phyloP scores from a whole-genome alignment of 768 basidiomycete genomes.

The Dentipellis sp. region DNA sequence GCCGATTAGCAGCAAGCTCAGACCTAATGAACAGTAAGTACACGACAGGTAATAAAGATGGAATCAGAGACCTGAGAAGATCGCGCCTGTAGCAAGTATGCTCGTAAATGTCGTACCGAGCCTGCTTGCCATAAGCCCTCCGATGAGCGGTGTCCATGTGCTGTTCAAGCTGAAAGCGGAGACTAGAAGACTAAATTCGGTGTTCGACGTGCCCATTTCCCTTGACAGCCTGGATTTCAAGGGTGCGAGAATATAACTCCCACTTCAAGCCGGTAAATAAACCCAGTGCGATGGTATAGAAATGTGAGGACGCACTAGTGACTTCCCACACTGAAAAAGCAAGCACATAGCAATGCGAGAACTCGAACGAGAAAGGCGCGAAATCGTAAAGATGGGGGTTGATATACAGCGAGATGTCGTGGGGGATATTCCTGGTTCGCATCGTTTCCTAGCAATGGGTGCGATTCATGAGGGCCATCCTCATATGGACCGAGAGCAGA shows the following conservation, averaged over 20 bases:
- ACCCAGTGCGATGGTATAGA: background rate
- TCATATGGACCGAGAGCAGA: too few species aligned
- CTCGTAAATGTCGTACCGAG: constrained; percentile 66
- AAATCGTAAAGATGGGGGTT: background rate
- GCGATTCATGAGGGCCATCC: too few species aligned
- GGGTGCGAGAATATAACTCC: constrained; percentile 68
- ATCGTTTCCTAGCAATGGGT: too few species aligned
- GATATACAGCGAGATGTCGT: background rate
- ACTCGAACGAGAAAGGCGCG: constrained; percentile 40
- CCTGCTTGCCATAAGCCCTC: constrained; percentile 59
- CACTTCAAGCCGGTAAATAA: constrained; percentile 29
- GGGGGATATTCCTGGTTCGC: too few species aligned
- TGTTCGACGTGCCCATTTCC: constrained; percentile 68
- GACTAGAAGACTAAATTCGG: constrained; percentile 69
- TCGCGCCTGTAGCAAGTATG: constrained; percentile 66
- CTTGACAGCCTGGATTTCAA: constrained; percentile 60
- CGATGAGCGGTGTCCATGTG: constrained; percentile 71
- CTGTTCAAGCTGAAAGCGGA: constrained; percentile 71
- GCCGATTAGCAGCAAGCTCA: constrained; percentile 57
- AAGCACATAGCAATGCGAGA: constrained; percentile 61
- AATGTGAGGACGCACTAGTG: constrained; percentile 47
- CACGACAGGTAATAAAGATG: background rate
- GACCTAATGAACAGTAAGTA: constrained; percentile 33
- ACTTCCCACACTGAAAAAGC: constrained; percentile 65
- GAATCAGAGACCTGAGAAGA: constrained; percentile 43